Evolutionary conservation across 331 rosid genomes (phyloP), one percentile per base, ranked within the genome.

Genomic region (Acacia pycnantha): DNA sequence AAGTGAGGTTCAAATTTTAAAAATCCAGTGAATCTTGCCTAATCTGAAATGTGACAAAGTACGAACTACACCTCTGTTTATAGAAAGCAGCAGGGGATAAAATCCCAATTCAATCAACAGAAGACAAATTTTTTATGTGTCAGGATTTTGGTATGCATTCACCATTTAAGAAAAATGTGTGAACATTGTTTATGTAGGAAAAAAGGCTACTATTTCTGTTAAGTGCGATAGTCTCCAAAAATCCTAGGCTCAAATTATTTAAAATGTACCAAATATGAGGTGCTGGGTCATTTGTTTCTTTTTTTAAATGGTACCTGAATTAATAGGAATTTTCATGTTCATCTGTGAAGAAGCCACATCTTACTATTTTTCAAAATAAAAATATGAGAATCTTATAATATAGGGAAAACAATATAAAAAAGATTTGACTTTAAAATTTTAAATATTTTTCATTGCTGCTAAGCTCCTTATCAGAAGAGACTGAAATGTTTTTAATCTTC

Each of bases 1-100:
- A 50, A 44, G 71, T 37, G 69, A 56, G 56, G 27, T 35, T 72
- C 83, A 78, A 70, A 11, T 85, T 78, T 66, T 24, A 15, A 85
- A 71, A 81, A 10, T 77, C 46, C 43, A 77, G 26, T 33, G 62
- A n/a, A 26, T 8, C 62, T 56, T 56, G 13, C 31, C 65, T 41
- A 73, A 70, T 76, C 43, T 59, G 48, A 44, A 6, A 31, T 31
- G 43, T 29, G 82, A 59, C 37, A 80, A 80, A 27, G 44, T 14
- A 50, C 8, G 21, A 79, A 80, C 56, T 22, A 11, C 37, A 27
- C 11, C 71, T 37, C 47, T 80, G 40, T 76, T 76, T 43, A 70
- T 58, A 48, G 54, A 59, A 80, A 77, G 64, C 66, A 41, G 19
- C 61, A 70, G 43, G 48, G 64, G 29, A 11, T 58, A 12, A 78